Evolutionary conservation across 2,329 filamentous ascomycete species (phyloP).

Genomic region (Chalaropsis thielavioides): DNA sequence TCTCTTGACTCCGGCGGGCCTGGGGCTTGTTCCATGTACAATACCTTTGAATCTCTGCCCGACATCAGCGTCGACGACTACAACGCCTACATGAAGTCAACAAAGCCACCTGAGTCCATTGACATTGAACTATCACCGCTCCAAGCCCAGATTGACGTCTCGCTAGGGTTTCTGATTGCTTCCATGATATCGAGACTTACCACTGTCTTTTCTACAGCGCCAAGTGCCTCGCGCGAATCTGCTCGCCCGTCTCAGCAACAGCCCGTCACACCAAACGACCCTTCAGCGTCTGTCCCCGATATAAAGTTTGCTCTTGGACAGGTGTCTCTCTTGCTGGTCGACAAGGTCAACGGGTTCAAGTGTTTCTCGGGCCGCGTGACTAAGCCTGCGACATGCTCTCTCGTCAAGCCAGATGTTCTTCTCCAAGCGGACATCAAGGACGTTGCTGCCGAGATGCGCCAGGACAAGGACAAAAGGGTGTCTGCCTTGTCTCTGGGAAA

Average conservation of each 20-base stretch:
- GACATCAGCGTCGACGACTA: conserved; percentile 6
- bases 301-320: conserved; percentile 34
- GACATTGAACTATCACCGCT: conserved; percentile 40
- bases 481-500: conserved; percentile 23
- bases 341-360: conserved; percentile 38
- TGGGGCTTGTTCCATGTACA: conserved; percentile 14
- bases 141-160: conserved; percentile 40
- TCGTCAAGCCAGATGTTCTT: conserved; percentile 30
- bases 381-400: background rate
- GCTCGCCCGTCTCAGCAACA: background rate
- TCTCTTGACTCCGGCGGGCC: conserved; percentile 9
- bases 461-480: conserved; percentile 19
- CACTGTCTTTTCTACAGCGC: conserved; percentile 27
- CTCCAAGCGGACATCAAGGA: conserved; percentile 37
- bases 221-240: conserved; percentile 19
- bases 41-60: conserved; percentile 12
- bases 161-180: conserved; percentile 39
- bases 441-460: conserved; percentile 9
- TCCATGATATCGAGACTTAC: conserved; percentile 38
- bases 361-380: conserved; percentile 33
- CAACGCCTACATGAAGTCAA: conserved; percentile 19
- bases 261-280: background rate
- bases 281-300: conserved; percentile 20
- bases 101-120: conserved; percentile 25
- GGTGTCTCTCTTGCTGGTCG: conserved; percentile 41